Percentiles rank a stretch among this genome's conserved stretches.
phyloP scores from a whole-genome alignment of 2,329 filamentous ascomycete species.

The Botrytis paeoniae region DNA sequence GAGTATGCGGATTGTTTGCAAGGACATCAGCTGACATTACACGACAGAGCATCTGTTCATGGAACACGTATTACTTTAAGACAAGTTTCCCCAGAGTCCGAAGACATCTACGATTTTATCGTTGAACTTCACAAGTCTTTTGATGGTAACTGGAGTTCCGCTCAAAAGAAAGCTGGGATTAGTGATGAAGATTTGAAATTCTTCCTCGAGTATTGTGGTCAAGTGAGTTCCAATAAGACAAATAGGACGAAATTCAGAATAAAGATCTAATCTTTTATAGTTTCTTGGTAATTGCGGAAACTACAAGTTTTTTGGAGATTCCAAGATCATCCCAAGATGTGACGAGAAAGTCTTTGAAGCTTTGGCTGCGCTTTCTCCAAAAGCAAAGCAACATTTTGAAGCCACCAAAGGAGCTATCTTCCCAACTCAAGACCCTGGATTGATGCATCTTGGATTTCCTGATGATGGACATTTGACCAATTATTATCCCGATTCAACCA shows the following conservation, averaged over 20 bases:
- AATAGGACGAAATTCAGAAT: neutral
- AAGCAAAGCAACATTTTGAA: slow-evolving; percentile 62
- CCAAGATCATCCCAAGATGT: slow-evolving; percentile 77
- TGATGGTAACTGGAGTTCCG: slow-evolving; percentile 66
- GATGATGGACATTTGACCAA: slow-evolving; percentile 75
- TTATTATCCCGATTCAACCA: slow-evolving; percentile 75
- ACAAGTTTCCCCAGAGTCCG: slow-evolving; percentile 78
- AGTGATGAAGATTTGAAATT: slow-evolving; percentile 60
- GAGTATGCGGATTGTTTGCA: slow-evolving; percentile 12
- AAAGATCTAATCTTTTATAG: slow-evolving; percentile 37
- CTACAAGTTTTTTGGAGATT: slow-evolving; percentile 84
- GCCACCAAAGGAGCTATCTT: slow-evolving; percentile 71
- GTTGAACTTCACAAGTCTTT: slow-evolving; percentile 64
- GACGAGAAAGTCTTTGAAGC: slow-evolving; percentile 61
- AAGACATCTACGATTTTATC: slow-evolving; percentile 79
- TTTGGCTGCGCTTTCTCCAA: slow-evolving; percentile 57
- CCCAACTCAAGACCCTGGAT: slow-evolving; percentile 57
- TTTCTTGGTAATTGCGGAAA: slow-evolving; percentile 78
- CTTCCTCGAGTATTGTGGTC: slow-evolving; percentile 70
- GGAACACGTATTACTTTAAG: slow-evolving; percentile 76
- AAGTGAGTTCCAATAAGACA: slow-evolving; percentile 35
- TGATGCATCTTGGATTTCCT: slow-evolving; percentile 74
- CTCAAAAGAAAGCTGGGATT: slow-evolving; percentile 63
- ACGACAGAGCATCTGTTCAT: slow-evolving; percentile 66
- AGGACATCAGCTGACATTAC: slow-evolving; percentile 9